Percentiles rank a stretch among this genome's conserved stretches.
Conservation (phyloP, 2,329 filamentous ascomycete species). For the Macrophomina phaseolina region DNA sequence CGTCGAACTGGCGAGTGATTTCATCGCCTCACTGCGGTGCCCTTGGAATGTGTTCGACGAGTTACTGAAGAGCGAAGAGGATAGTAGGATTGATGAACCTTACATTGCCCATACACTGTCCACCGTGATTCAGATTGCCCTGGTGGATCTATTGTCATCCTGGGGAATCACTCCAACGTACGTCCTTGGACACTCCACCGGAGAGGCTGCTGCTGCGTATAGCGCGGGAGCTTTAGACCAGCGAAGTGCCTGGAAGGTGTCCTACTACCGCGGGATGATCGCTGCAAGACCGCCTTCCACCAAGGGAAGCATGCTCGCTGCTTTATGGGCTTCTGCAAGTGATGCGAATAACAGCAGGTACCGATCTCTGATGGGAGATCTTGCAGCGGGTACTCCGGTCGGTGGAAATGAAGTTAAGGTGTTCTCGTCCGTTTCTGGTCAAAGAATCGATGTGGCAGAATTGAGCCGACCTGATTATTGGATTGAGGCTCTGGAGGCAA, state of each 20-base stretch:
- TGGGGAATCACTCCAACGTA: slow-evolving; percentile 37
- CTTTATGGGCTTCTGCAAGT: slow-evolving; percentile 31
- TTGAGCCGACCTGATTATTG: slow-evolving; percentile 38
- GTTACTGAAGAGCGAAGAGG: slow-evolving; percentile 31
- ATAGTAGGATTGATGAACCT: slow-evolving; percentile 32
- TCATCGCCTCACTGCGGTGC: slow-evolving; percentile 28
- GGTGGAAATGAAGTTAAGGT: background rate
- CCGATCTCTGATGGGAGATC: slow-evolving; percentile 6
- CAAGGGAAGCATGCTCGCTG: slow-evolving; percentile 35
- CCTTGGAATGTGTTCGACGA: slow-evolving; percentile 36
- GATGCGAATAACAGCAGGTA: slow-evolving; percentile 33
- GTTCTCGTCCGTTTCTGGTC: slow-evolving; percentile 12
- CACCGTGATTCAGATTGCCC: slow-evolving; percentile 37
- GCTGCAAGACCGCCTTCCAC: slow-evolving; percentile 28
- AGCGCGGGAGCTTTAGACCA: slow-evolving; percentile 29
- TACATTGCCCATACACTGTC: slow-evolving; percentile 36
- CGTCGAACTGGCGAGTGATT: slow-evolving; percentile 12
- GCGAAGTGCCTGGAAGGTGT: slow-evolving; percentile 26
- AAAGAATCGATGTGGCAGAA: background rate
- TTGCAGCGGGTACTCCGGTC: background rate
- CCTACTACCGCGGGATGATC: slow-evolving; percentile 29
- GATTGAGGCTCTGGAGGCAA: slow-evolving; percentile 43
- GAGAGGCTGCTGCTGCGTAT: slow-evolving; percentile 30
- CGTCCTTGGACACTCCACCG: slow-evolving; percentile 32
- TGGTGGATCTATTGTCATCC: slow-evolving; percentile 35